These are phyloP conservation scores for Inonotus obliquus DNA, from an alignment of 1,284 basidiomycete genomes.

Conservation along the genomic window DNA sequence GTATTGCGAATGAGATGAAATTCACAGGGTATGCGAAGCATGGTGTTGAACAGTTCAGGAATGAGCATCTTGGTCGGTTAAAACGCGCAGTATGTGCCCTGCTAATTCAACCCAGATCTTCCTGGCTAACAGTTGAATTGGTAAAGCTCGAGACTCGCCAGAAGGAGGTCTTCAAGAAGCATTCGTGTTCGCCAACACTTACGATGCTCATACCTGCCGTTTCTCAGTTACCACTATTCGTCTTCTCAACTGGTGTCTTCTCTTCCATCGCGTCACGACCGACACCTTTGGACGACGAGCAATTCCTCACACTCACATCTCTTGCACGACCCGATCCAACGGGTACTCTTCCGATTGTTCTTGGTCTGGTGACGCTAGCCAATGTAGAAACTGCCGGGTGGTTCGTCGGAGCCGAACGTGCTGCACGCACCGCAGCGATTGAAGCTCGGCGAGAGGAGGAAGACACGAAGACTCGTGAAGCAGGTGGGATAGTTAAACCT, in stretches of 20 bases:
- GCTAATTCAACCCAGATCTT: not conserved
- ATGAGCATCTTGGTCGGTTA: conserved; percentile 44
- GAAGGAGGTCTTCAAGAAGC: conserved; percentile 51
- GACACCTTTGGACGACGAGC: conserved; percentile 66
- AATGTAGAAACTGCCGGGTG: conserved; percentile 74
- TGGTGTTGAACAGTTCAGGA: conserved; percentile 48
- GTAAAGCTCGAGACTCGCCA: conserved; percentile 50
- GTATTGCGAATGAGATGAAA: conserved; percentile 56
- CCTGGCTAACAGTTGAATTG: not conserved
- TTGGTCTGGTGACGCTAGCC: conserved; percentile 70
- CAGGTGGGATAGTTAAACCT: conserved; percentile 25
- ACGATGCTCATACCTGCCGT: conserved; percentile 62
- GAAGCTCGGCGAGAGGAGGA: conserved; percentile 41
- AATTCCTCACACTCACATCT: conserved; percentile 68
- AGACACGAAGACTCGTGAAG: conserved; percentile 39
- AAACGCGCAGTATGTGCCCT: conserved; percentile 19
- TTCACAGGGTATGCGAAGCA: conserved; percentile 43
- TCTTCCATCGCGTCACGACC: conserved; percentile 52
- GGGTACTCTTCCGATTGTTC: conserved; percentile 59
- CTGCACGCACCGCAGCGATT: conserved; percentile 33
- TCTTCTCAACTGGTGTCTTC: conserved; percentile 57
- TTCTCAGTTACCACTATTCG: conserved; percentile 71
- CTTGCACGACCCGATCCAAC: conserved; percentile 70
- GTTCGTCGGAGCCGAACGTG: conserved; percentile 51
- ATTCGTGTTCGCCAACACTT: conserved; percentile 53